These are phyloP conservation scores for Citrus australasica DNA, from an alignment of 345 rosid genomes.

Conservation along the genomic window DNA sequence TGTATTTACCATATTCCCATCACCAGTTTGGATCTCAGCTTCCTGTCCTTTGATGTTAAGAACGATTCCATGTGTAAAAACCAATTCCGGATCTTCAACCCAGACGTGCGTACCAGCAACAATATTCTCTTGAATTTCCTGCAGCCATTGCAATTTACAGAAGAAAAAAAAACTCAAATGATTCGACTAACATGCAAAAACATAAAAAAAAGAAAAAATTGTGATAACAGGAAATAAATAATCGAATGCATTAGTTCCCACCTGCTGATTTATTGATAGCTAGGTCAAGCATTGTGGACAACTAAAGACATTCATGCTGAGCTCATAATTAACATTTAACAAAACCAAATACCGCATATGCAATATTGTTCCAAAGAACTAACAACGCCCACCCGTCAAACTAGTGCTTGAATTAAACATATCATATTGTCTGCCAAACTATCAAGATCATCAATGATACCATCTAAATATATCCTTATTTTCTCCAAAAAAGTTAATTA, in stretches of 20 bases:
- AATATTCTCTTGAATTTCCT: slow-evolving; percentile 41
- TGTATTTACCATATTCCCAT: slow-evolving; percentile 46
- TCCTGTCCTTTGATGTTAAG: slow-evolving; percentile 42
- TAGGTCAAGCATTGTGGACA: neutral
- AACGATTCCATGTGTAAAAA: slow-evolving; percentile 77
- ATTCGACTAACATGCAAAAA: neutral
- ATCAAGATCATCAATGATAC: neutral
- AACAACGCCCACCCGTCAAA: neutral
- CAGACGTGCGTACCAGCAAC: slow-evolving; percentile 66
- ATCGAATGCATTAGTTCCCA: neutral
- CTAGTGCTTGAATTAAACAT: neutral
- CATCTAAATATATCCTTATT: neutral
- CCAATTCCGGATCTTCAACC: slow-evolving; percentile 60
- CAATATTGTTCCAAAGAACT: neutral
- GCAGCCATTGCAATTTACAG: slow-evolving; percentile 11
- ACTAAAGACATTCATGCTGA: neutral
- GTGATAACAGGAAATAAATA: neutral
- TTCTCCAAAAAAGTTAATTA: neutral
- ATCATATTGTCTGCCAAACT: neutral
- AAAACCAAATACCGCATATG: neutral
- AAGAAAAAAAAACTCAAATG: slow-evolving; percentile 6
- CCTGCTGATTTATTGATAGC: neutral
- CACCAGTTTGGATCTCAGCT: slow-evolving; percentile 53
- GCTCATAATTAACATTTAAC: neutral
- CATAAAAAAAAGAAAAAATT: neutral